phyloP scores from a whole-genome alignment of 225 moss, liverwort and hornwort species.

The Neckera pumila region DNA sequence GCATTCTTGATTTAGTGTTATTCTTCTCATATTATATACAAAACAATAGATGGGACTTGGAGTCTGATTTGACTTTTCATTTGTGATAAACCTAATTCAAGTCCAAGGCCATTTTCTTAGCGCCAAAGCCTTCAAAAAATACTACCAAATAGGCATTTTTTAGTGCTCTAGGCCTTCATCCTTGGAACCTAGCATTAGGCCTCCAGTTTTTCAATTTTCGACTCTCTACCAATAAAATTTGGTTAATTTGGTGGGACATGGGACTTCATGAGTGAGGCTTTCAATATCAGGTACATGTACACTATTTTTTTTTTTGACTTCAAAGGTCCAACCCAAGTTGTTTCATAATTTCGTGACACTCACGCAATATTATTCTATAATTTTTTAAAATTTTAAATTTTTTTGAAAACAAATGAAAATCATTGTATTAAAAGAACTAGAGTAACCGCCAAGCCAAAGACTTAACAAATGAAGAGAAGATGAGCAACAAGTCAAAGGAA shows the following conservation, averaged over 20 bases:
- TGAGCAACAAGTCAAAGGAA: no score
- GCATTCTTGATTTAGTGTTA: background rate
- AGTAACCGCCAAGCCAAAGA: no score
- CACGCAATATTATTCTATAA: background rate
- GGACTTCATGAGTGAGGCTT: fast-evolving
- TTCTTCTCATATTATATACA: no score
- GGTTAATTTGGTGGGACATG: background rate
- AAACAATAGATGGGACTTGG: background rate
- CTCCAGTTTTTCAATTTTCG: background rate
- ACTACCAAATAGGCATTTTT: background rate
- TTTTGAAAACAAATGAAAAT: no score
- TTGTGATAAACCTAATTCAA: fast-evolving
- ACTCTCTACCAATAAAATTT: background rate
- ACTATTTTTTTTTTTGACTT: background rate
- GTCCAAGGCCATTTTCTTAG: background rate
- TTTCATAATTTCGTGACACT: fast-evolving
- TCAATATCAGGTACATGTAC: no score
- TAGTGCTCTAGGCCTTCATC: background rate
- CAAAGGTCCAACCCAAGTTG: background rate
- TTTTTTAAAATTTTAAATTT: no score
- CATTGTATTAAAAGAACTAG: no score
- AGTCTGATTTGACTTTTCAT: background rate
- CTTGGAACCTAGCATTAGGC: background rate
- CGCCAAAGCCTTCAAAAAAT: no score
- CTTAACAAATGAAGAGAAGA: no score